Base-by-base conservation (phyloP, 495 filamentous ascomycete species). In the Venustampulla echinocandica region DNA sequence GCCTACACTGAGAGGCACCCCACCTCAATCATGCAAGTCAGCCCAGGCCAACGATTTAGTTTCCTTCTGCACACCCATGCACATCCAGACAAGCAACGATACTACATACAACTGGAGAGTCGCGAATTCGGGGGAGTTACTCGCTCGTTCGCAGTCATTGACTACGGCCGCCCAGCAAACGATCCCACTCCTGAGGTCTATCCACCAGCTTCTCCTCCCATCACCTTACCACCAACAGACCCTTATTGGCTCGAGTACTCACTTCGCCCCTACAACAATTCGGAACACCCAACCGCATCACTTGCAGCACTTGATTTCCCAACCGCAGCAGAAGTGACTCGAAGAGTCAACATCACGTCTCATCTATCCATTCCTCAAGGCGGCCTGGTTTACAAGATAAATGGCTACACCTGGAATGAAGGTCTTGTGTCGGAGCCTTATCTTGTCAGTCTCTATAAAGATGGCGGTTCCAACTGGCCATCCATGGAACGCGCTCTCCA, bases 1-100 rank as follows among this genome's bases (percentile, higher is more conserved):
- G 52, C 52, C 30, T 79, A 80, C 60, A 79, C 77, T 15, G 59
- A 68, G 38, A 71, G 71, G 0, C 54, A 64, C 10, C 50, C 55
- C 9, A 70, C 68, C 0, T 62, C 64, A 36, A 69, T 66, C 52
- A 55, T 80, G n/a, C 75, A 78, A 50, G 56, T 82, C 14, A 71
- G 55, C 6, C 51, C 62, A 4, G 79, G 77, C 18, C 77, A 81
- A 52, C 69, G 79, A 14, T 81, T 71, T 53, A 69, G 71, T 49
- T 58, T 74, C 10, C 59, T 81, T 18, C 59, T 81, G 9, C 62
- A 55, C 10, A 61, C 75, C 3, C 66, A 79, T 18, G 49, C 58
- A 4, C 50, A 62, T 2, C 64, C 64, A 2, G 61, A 59, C 10
- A 66, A 66, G 46, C 42, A 53, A 3, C 58, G 68, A n/a, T 80